phyloP scores from a whole-genome alignment of 495 filamentous ascomycete genomes.

The Hypoxylon fragiforme region DNA sequence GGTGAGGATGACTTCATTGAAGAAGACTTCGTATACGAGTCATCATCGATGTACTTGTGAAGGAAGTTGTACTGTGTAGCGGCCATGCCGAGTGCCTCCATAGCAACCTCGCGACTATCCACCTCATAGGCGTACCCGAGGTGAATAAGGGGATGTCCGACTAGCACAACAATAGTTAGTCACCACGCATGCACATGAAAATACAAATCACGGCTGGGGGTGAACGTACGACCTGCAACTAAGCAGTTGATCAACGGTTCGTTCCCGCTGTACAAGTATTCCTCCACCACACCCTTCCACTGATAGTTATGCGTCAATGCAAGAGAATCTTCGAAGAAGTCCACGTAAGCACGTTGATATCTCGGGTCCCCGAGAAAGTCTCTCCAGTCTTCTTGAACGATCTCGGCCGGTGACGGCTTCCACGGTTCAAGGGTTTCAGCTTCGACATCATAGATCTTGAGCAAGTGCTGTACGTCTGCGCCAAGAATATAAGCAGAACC shows the following conservation, averaged over 20 bases:
- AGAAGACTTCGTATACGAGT: constrained; percentile 62
- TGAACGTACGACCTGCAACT: constrained; percentile 73
- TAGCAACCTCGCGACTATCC: constrained; percentile 73
- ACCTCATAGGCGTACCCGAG: constrained; percentile 87
- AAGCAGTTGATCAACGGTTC: constrained; percentile 78
- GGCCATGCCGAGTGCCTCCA: constrained; percentile 76
- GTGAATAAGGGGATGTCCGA: constrained; percentile 87
- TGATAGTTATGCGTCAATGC: constrained; percentile 73
- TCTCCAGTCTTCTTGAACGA: constrained; percentile 81
- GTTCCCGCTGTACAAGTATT: constrained; percentile 75
- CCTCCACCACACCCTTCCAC: constrained; percentile 75
- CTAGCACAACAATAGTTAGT: constrained; percentile 48
- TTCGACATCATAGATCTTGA: constrained; percentile 78
- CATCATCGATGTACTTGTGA: constrained; percentile 78
- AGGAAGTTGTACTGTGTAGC: constrained; percentile 72
- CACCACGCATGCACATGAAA: neutral
- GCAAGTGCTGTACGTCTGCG: constrained; percentile 69
- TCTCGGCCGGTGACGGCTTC: constrained; percentile 80
- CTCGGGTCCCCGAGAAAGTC: constrained; percentile 73
- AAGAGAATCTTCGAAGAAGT: constrained; percentile 89
- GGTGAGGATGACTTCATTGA: constrained; percentile 58
- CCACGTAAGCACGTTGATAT: constrained; percentile 87
- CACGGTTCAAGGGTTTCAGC: constrained; percentile 74
- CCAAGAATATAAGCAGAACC: constrained; percentile 84
- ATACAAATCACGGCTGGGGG: neutral